Base-by-base conservation (phyloP, 441 rosid species). In the Biscutella laevigata region DNA sequence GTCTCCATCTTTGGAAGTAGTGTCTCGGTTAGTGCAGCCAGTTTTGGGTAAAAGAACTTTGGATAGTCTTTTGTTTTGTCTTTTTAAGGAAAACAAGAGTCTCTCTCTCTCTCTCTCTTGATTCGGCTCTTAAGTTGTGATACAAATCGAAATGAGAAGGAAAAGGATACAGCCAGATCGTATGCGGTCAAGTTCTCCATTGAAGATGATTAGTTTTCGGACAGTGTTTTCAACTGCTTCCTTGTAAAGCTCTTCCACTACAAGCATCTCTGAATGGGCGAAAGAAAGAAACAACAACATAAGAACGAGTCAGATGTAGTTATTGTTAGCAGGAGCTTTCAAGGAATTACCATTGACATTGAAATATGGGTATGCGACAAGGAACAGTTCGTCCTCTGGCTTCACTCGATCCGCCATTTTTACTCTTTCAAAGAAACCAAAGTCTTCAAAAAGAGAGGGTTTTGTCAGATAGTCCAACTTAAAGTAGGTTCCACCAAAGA, bases 101-200 rank as follows among this genome's bases (percentile, higher is more conserved):
- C 24, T 62, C 17, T 52, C 14, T 9, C n/a, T n/a, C n/a, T n/a
- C n/a, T n/a, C n/a, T n/a, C n/a, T n/a, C n/a, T n/a, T n/a, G n/a
- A n/a, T n/a, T n/a, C n/a, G 59, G 17, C 41, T 69, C 35, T 33
- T 27, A 39, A 33, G 33, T 46, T 26, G 9, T 28, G 36, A 61
- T 20, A 61, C 21, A 29, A 43, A 47, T 20, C 12, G 53, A 19
- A 19, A 38, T 59, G 48, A 53, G 50, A 41, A 19, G 47, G 54
- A 40, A 27, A 75, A 90, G 94, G 97, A 87, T 87, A 87, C 98
- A 90, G 16, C 98, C 98, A 5, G 98, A 90, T 65, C 98, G 68
- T 65, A 90, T 90, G 7, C 98, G 92, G 70, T 90, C 98, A 25
- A 90, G 95, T 64, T 90, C 95, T 30, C 98, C 95, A 11, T 90